A percentile compares a stretch with the other conserved stretches of the same genome.
phyloP scores from a whole-genome alignment of 2,329 filamentous ascomycete species.

The Escovopsis sp. region DNA sequence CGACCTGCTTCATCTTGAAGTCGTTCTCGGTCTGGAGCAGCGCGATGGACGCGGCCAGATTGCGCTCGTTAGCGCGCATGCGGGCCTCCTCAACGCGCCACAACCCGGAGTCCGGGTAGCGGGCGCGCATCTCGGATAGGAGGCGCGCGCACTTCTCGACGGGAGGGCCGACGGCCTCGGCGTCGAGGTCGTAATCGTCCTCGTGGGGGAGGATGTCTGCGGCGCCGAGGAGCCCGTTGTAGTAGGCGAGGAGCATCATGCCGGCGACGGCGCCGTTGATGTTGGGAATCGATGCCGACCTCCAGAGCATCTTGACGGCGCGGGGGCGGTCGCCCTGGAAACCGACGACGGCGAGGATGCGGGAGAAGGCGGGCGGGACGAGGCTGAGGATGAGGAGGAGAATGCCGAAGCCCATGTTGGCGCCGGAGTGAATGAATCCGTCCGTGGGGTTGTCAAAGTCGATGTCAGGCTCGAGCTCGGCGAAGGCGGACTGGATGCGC shows the following conservation, averaged over 20 bases:
- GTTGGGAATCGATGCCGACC: conserved; percentile 70
- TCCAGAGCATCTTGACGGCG: conserved; percentile 79
- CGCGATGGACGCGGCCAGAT: conserved; percentile 51
- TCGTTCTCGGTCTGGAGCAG: conserved; percentile 44
- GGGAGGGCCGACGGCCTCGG: conserved; percentile 57
- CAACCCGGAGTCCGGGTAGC: conserved; percentile 68
- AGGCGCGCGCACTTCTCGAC: conserved; percentile 49
- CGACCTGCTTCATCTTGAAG: conserved; percentile 74
- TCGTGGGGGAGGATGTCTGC: conserved; percentile 67
- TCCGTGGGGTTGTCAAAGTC: conserved; percentile 61
- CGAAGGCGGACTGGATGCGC: conserved; percentile 17
- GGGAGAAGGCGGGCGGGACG: conserved; percentile 81
- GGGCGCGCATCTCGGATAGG: conserved; percentile 55
- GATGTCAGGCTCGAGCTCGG: conserved; percentile 41
- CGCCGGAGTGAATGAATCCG: conserved; percentile 75
- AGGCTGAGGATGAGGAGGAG: conserved; percentile 79
- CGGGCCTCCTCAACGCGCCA: conserved; percentile 85
- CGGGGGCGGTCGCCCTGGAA: conserved; percentile 78
- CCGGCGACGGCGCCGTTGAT: conserved; percentile 86
- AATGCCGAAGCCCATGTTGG: conserved; percentile 79
- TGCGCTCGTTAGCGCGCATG: conserved; percentile 50
- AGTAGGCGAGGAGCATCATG: conserved; percentile 67
- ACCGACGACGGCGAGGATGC: conserved; percentile 72
- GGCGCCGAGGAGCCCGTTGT: conserved; percentile 73
- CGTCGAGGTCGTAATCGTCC: conserved; percentile 36